Base-by-base conservation (phyloP, 106 monocot species). In the Allium cepa region DNA sequence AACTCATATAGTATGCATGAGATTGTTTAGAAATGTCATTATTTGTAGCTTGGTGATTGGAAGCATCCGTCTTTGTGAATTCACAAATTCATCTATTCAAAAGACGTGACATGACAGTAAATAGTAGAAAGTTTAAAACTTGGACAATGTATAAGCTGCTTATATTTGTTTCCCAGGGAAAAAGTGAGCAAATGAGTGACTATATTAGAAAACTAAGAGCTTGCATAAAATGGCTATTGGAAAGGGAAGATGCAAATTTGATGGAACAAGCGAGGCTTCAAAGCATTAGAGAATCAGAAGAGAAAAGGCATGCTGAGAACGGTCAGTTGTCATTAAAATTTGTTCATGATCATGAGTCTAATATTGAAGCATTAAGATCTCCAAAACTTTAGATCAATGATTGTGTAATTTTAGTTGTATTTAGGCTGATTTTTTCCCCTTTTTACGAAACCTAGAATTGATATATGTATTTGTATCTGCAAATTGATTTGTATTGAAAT, bases 131-230 rank as follows among this genome's bases (percentile, higher is more conserved):
- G 67, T 11, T 2, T 15, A 55, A 4, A 15, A 55, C 52, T 49
- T 26, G 60, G 12, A 60, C 28, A 22, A 60, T 10, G 18, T 22
- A 9, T 10, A 63, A 17, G 59, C 7, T 63, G 63, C 3, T 63
- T 67, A 27, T 59, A 18, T 59, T 22, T 15, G 46, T 50, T 69
- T 67, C 17, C 16, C 46, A 69, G 93, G 88, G 81, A 2, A 93
- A 76, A 46, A 68, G 70, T 47, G 89, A 93, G 66, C 88, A 81
- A 69, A 85, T 81, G 81, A 81, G 68, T 45, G 86, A 93, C 67
- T 93, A 89, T 68, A 93, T 93, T 15, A 86, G 76, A 74, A 93
- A 84, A 70, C 73, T 89, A 18, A 88, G 89, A 67, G 67, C 57
- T 26, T 93, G 93, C 64, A 78, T 89, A 10, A 79, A 60, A 49